These are phyloP conservation scores for Verticillium dahliae DNA, from an alignment of 2,329 filamentous ascomycete species.

Conservation along the genomic window DNA sequence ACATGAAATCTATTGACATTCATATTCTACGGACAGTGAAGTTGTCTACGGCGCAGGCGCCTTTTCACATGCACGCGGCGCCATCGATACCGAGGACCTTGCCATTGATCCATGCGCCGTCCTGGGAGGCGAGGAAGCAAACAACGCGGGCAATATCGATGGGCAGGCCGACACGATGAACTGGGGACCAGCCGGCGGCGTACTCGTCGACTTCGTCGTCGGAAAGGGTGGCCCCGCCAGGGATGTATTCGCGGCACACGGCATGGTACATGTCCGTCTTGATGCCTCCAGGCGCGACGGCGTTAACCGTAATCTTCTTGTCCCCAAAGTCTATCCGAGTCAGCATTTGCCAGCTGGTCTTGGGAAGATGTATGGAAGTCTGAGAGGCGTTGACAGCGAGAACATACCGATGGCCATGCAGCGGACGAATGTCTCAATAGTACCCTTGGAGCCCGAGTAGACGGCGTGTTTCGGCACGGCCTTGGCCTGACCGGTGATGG, in stretches of 20 bases:
- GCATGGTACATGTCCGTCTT: conserved; percentile 64
- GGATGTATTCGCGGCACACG: conserved; percentile 59
- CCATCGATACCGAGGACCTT: conserved; percentile 21
- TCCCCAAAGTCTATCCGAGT: conserved; percentile 50
- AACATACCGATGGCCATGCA: conserved; percentile 60
- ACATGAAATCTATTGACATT: too few species aligned
- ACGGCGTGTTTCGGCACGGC: conserved; percentile 65
- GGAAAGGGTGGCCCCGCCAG: conserved; percentile 44
- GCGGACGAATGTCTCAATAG: conserved; percentile 71
- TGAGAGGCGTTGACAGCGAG: too few species aligned
- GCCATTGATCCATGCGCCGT: conserved; percentile 40
- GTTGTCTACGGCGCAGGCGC: neutral
- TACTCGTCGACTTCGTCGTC: conserved; percentile 54
- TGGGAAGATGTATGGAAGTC: too few species aligned
- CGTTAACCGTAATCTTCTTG: conserved; percentile 62
- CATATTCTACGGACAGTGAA: too few species aligned
- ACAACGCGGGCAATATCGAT: conserved; percentile 63
- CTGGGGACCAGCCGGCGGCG: conserved; percentile 40
- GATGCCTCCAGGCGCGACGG: conserved; percentile 59
- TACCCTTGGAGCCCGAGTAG: conserved; percentile 70
- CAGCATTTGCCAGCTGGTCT: neutral
- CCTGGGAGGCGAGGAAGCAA: conserved; percentile 42
- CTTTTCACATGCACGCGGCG: conserved; percentile 11
- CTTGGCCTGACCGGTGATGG: conserved; percentile 60
- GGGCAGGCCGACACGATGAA: conserved; percentile 59